Evolutionary conservation across 306 rosid genomes (phyloP).

Genomic region (Vicia villosa): DNA sequence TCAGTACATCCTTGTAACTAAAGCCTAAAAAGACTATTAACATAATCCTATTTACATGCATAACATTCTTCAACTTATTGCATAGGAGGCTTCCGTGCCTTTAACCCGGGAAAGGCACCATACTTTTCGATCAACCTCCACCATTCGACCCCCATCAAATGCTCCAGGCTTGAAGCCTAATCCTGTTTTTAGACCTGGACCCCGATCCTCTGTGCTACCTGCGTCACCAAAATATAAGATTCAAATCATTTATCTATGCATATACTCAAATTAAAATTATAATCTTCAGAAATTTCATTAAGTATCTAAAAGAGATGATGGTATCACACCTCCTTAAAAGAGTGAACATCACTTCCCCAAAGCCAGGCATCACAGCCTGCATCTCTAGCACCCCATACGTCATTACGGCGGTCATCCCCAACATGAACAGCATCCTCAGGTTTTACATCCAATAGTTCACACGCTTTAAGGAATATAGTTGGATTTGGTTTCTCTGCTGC

Average conservation of each 20-base stretch:
- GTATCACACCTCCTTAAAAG: slow-evolving; percentile 79
- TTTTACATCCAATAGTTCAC: slow-evolving; percentile 76
- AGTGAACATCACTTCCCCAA: slow-evolving; percentile 97
- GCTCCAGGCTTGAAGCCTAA: no score
- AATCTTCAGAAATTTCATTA: background rate
- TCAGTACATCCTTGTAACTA: slow-evolving; percentile 25
- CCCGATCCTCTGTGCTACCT: slow-evolving; percentile 84
- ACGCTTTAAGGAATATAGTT: slow-evolving; percentile 95
- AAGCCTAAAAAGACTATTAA: slow-evolving; percentile 27
- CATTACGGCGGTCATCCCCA: slow-evolving; percentile 95
- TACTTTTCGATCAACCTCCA: no score
- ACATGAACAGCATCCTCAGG: slow-evolving; percentile 96
- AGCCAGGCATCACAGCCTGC: slow-evolving; percentile 99
- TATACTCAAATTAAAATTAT: no score
- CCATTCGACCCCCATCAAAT: no score
- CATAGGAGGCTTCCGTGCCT: no score
- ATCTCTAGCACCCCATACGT: slow-evolving; percentile 98
- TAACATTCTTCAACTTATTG: slow-evolving; percentile 40
- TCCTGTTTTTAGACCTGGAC: slow-evolving; percentile 52
- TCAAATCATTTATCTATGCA: slow-evolving; percentile 6
- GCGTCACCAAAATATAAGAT: slow-evolving; percentile 43
- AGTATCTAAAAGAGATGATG: slow-evolving; percentile 12
- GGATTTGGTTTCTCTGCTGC: slow-evolving; percentile 97
- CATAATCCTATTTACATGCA: slow-evolving; percentile 23
- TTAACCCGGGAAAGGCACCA: no score